phyloP scores from a whole-genome alignment of 306 rosid genomes.

The Cucurbita ficifolia region DNA sequence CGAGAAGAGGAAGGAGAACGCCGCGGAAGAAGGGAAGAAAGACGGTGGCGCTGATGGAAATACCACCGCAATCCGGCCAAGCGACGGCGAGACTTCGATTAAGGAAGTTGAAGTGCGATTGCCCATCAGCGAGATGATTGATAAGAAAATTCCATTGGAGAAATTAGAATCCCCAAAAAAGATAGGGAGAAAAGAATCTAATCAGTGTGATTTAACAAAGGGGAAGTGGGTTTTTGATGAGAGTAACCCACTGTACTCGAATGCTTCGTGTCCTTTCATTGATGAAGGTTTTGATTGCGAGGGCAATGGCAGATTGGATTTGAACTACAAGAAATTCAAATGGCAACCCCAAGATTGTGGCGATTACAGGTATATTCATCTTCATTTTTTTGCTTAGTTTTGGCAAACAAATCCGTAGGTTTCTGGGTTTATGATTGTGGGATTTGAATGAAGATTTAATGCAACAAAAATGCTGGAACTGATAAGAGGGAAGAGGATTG shows the following conservation, averaged over 20 bases:
- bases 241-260: conserved; percentile 48
- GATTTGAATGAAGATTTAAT: conserved; percentile 40
- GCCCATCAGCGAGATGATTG: not conserved
- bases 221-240: conserved; percentile 83
- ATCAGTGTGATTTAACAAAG: conserved; percentile 51
- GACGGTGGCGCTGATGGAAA: conserved; percentile 15
- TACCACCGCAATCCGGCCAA: conserved; percentile 14
- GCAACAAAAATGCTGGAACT: conserved; percentile 79
- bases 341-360: conserved; percentile 74
- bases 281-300: conserved; percentile 89
- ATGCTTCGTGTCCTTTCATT: conserved; percentile 59
- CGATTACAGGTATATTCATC: conserved; percentile 39
- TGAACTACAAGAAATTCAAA: conserved; percentile 56
- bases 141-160: conserved; percentile 8
- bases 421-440: conserved; percentile 3
- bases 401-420: not conserved
- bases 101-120: not conserved
- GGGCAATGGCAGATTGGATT: conserved; percentile 74
- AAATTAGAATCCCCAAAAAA: conserved; percentile 6
- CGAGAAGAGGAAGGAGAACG: conserved; percentile 4
- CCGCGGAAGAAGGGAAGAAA: conserved; percentile 14
- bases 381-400: not conserved
- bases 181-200: conserved; percentile 15
- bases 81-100: conserved; percentile 5
- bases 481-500: conserved; percentile 81